These are phyloP conservation scores for Letharia lupina DNA, from an alignment of 495 filamentous ascomycete genomes.

Conservation along the genomic window DNA sequence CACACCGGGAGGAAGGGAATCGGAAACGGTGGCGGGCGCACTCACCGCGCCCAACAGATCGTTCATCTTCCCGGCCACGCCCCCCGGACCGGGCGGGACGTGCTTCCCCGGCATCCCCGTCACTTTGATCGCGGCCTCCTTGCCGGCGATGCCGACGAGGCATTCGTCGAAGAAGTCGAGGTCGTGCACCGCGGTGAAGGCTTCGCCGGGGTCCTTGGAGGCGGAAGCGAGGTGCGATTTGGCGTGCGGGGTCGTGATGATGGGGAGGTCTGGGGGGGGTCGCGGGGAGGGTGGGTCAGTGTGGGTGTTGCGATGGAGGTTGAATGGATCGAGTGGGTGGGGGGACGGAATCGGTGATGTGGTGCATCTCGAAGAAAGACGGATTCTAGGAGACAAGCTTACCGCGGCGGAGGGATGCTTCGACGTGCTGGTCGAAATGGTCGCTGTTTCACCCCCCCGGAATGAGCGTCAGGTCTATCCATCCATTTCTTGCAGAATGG, in stretches of 20 bases:
- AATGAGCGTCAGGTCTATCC: not conserved
- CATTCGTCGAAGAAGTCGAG: slow-evolving; percentile 49
- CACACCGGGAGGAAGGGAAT: not conserved
- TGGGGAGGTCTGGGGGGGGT: slow-evolving; percentile 38
- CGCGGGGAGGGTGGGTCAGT: not conserved
- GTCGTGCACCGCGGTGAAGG: slow-evolving; percentile 46
- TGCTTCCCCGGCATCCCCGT: slow-evolving; percentile 67
- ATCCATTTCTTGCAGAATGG: not conserved
- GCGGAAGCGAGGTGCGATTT: slow-evolving; percentile 40
- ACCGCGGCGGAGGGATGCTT: slow-evolving; percentile 45
- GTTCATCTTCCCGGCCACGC: slow-evolving; percentile 41
- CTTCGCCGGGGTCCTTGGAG: slow-evolving; percentile 33
- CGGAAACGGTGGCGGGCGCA: slow-evolving; percentile 12
- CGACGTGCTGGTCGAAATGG: slow-evolving; percentile 57
- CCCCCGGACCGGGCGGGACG: slow-evolving; percentile 44
- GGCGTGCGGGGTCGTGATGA: slow-evolving; percentile 60
- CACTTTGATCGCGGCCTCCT: slow-evolving; percentile 41
- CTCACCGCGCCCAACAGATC: slow-evolving; percentile 49
- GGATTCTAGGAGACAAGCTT: not conserved
- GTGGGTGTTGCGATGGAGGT: not conserved
- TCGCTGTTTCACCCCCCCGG: slow-evolving; percentile 33
- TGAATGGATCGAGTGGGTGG: too few relatives aligned
- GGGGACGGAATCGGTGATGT: not conserved
- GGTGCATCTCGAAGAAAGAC: not conserved
- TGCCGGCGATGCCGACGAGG: slow-evolving; percentile 39